phyloP scores from a whole-genome alignment of 2,329 filamentous ascomycete species.

The Mariannaea elegans region DNA sequence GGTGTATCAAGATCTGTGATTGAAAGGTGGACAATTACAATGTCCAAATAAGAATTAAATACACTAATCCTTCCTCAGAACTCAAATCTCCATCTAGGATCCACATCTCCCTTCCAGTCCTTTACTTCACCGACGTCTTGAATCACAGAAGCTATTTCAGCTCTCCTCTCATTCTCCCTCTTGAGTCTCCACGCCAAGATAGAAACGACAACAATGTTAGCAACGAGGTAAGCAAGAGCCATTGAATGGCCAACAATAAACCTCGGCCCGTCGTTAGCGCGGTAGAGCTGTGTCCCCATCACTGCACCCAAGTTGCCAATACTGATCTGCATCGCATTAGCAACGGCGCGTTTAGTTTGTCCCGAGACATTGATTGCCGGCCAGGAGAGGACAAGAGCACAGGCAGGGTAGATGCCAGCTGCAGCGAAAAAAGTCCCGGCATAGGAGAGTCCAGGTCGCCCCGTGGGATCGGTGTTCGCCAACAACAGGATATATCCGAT shows the following conservation, averaged over 20 bases:
- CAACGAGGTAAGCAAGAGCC: constrained; percentile 69
- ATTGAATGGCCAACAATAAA: constrained; percentile 74
- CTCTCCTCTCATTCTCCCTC: constrained; percentile 65
- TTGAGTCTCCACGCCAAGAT: constrained; percentile 63
- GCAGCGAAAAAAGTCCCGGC: constrained; percentile 70
- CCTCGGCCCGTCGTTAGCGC: constrained; percentile 65
- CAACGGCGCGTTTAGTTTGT: constrained; percentile 74
- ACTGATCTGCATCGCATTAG: constrained; percentile 76
- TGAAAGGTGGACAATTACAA: no score
- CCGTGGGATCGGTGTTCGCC: constrained; percentile 54
- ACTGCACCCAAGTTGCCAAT: constrained; percentile 76
- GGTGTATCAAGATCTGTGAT: no score
- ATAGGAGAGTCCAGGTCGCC: constrained; percentile 66
- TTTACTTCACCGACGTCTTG: constrained; percentile 59
- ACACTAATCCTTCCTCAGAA: constrained; percentile 48
- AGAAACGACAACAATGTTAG: constrained; percentile 63
- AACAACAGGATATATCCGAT: constrained; percentile 72
- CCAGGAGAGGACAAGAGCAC: constrained; percentile 72
- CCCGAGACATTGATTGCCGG: constrained; percentile 77
- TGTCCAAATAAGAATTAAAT: no score
- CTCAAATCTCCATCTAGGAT: constrained; percentile 73
- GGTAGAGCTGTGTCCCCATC: constrained; percentile 75
- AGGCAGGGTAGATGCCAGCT: constrained; percentile 73
- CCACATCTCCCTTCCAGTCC: constrained; percentile 69
- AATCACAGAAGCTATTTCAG: constrained; percentile 52